These are phyloP conservation scores for Fusarium denticulatum DNA, from an alignment of 2,329 filamentous ascomycete genomes.

Conservation along the genomic window DNA sequence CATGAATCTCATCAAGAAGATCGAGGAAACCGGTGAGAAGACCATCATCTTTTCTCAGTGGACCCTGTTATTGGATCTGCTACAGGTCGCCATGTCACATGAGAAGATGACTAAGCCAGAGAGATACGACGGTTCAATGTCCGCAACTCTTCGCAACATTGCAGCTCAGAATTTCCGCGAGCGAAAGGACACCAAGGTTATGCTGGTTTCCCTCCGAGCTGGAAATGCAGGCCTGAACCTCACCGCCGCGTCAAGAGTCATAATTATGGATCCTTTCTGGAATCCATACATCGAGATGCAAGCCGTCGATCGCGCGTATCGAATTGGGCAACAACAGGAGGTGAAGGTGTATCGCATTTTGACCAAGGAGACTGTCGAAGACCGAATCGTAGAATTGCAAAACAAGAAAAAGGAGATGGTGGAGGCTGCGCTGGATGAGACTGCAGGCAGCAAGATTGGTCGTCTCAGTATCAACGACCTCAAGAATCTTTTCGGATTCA, in stretches of 20 bases:
- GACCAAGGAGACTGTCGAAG: constrained; percentile 82
- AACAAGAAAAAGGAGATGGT: constrained; percentile 81
- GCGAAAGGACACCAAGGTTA: constrained; percentile 72
- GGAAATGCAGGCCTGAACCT: constrained; percentile 89
- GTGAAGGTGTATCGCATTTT: constrained; percentile 86
- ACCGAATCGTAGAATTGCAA: constrained; percentile 83
- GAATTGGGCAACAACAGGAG: constrained; percentile 79
- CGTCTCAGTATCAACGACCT: constrained; percentile 74
- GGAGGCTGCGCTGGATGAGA: constrained; percentile 81
- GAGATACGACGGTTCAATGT: constrained; percentile 86
- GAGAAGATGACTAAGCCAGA: constrained; percentile 68
- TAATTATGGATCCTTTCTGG: constrained; percentile 94
- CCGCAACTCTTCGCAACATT: constrained; percentile 71
- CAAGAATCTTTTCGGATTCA: constrained; percentile 68
- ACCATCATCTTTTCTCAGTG: constrained; percentile 82
- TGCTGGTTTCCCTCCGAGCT: constrained; percentile 84
- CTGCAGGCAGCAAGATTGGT: constrained; percentile 71
- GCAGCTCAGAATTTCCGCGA: constrained; percentile 73
- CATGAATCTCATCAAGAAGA: constrained; percentile 76
- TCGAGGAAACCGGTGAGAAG: constrained; percentile 70
- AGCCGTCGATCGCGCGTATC: constrained; percentile 88
- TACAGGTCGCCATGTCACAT: constrained; percentile 78
- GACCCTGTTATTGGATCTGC: constrained; percentile 77
- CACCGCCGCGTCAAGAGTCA: constrained; percentile 82
- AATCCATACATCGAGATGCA: constrained; percentile 94